Evolutionary conservation across 2,329 filamentous ascomycete species (phyloP), one percentile per base, ranked within the genome.

Genomic region (Penicillium concentricum): DNA sequence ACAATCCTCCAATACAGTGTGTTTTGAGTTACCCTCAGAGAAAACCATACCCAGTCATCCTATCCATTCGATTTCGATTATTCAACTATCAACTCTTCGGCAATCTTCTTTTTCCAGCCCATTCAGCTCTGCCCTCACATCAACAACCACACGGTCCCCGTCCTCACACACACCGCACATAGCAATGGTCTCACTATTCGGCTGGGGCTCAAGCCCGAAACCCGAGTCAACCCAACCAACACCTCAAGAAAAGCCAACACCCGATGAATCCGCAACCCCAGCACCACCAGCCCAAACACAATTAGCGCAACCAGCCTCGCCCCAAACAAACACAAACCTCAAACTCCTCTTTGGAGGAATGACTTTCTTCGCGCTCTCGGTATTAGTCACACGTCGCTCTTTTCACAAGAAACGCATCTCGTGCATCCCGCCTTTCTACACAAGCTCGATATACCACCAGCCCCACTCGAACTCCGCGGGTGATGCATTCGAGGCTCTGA

Each of bases 401-500:
- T 80, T 95, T 35, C 71, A 79, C 41, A 84, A 86, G 43, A 87
- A 89, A 63, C 81, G 83, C 56, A 72, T 83, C 22, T 79, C 84
- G 22, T 78, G 84, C 13, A 76, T 84, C 38, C 92, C 92, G 12
- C 83, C 82, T 45, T 93, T 89, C 78, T 96, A 89, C 81, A 79
- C 61, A 42, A 74, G 76, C 80, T 74, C 73, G 72, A 69, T 73
- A 50, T 79, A 67, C 67, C 74, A 75, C 63, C 68, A 74, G 39
- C 74, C 72, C 1, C 61, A 70, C 15, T 81, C 85, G 28, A 88
- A 87, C 67, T 86, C 87, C 8, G 82, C 85, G 1, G 72, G 89
- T 38, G 87, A 97, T 61, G 93, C 93, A 0, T 76, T 89, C 34
- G 89, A 96, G 74, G 93, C 93, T 0, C 79, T 99, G 22, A 89